A percentile compares a stretch with the other conserved stretches of the same genome.
phyloP scores from a whole-genome alignment of 129 eudicot genomes.

The Escallonia herrerae region DNA sequence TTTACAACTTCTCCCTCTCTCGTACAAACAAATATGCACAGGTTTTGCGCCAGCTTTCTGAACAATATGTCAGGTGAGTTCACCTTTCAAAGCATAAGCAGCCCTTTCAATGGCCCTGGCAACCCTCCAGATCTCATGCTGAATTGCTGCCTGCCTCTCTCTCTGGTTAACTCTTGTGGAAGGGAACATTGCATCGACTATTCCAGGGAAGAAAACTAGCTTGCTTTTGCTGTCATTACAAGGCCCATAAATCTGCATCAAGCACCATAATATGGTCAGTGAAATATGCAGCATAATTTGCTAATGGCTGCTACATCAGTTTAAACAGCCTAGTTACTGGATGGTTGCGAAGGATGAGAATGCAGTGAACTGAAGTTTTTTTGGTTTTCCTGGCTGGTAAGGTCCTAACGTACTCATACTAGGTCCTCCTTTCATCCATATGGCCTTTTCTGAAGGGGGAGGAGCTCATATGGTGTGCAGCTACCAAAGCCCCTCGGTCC shows the following conservation, averaged over 20 bases:
- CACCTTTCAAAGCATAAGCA: conserved; percentile 52
- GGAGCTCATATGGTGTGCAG: too few species aligned
- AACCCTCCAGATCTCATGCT: conserved; percentile 93
- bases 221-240: conserved; percentile 27
- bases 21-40: neutral
- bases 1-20: neutral
- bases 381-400: too few species aligned
- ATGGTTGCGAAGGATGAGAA: neutral
- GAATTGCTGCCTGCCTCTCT: conserved; percentile 31
- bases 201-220: conserved; percentile 60
- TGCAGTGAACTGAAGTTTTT: neutral
- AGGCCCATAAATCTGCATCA: conserved; percentile 74
- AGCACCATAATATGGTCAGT: conserved; percentile 9
- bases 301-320: too few species aligned
- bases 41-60: neutral
- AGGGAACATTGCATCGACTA: conserved; percentile 47
- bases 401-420: too few species aligned
- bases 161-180: conserved; percentile 3
- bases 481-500: too few species aligned
- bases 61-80: conserved; percentile 26
- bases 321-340: too few species aligned
- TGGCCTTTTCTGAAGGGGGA: too few species aligned
- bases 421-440: too few species aligned
- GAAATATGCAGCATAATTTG: neutral
- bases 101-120: conserved; percentile 84